These are phyloP conservation scores for Emericellopsis cladophorae DNA, from an alignment of 2,329 filamentous ascomycete species.

Conservation along the genomic window DNA sequence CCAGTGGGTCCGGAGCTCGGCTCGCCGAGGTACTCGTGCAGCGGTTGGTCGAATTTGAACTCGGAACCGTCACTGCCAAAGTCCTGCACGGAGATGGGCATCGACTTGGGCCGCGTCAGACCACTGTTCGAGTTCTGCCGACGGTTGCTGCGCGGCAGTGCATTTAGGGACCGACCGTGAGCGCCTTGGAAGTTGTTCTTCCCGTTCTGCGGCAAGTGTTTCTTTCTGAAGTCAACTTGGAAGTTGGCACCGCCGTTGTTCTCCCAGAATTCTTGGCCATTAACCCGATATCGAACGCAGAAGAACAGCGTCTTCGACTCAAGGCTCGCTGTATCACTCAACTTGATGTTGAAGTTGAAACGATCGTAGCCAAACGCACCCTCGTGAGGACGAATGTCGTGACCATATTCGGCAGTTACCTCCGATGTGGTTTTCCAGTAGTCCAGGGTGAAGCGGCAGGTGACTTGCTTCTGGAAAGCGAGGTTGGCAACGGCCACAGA, in stretches of 20 bases:
- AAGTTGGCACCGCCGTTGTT: conserved; percentile 84
- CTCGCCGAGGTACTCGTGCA: conserved; percentile 53
- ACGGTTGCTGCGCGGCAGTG: conserved; percentile 57
- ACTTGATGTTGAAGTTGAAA: conserved; percentile 88
- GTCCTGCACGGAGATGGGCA: conserved; percentile 53
- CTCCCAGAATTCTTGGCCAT: conserved; percentile 85
- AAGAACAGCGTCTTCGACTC: conserved; percentile 88
- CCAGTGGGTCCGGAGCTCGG: conserved; percentile 30
- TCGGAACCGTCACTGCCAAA: conserved; percentile 48
- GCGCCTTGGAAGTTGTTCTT: conserved; percentile 40
- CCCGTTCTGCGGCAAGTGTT: conserved; percentile 48
- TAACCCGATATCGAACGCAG: conserved; percentile 78
- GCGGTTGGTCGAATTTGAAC: conserved; percentile 45
- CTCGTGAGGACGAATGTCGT: conserved; percentile 60
- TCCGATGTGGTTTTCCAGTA: conserved; percentile 99
- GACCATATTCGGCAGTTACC: conserved; percentile 75
- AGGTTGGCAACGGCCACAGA: conserved; percentile 78
- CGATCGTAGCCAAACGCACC: conserved; percentile 61
- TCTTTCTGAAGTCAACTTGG: conserved; percentile 86
- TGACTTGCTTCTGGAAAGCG: conserved; percentile 76
- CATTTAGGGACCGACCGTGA: conserved; percentile 33
- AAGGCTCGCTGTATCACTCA: conserved; percentile 82
- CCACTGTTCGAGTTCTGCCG: conserved; percentile 25
- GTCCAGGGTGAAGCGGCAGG: conserved; percentile 90
- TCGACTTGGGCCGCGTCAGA: conserved; percentile 37